phyloP scores from a whole-genome alignment of 2,329 filamentous ascomycete species.

The Orbilia brochopaga region DNA sequence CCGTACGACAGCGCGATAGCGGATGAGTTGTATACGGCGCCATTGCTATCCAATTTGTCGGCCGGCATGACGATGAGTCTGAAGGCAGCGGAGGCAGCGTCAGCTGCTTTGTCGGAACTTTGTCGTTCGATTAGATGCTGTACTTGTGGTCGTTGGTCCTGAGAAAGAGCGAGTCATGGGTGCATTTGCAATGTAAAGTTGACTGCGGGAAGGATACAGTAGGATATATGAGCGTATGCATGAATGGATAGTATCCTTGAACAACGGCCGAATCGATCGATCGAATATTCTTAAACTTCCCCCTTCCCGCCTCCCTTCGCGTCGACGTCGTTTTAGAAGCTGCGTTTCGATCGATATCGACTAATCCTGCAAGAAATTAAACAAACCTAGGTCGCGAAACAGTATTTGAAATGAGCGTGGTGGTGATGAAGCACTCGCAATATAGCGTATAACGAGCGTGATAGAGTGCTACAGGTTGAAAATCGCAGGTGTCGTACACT shows the following conservation, averaged over 20 bases:
- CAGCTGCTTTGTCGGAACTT: conserved; percentile 30
- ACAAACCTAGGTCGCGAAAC: conserved; percentile 14
- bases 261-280: conserved; percentile 6
- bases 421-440: conserved; percentile 19
- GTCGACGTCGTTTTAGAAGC: conserved; percentile 15
- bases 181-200: conserved; percentile 2
- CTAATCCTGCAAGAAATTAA: conserved; percentile 20
- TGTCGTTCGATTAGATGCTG: conserved; percentile 23
- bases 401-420: conserved; percentile 30
- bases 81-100: conserved; percentile 14
- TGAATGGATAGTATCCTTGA: too few relatives aligned
- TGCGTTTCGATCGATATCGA: conserved; percentile 24
- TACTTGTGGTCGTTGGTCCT: conserved; percentile 20
- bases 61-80: neutral
- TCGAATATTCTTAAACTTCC: neutral
- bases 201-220: conserved; percentile 8
- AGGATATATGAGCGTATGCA: conserved; percentile 26
- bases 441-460: conserved; percentile 27
- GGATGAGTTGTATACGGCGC: conserved; percentile 19
- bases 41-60: neutral
- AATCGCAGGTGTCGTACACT: conserved; percentile 42
- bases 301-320: conserved; percentile 1
- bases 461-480: conserved; percentile 48
- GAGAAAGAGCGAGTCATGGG: conserved; percentile 30
- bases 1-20: conserved; percentile 45